A percentile compares a stretch with the other conserved stretches of the same genome.
These are phyloP conservation scores for Thelonectria discophora DNA, from an alignment of 2,329 filamentous ascomycete species.

Conservation along the genomic window DNA sequence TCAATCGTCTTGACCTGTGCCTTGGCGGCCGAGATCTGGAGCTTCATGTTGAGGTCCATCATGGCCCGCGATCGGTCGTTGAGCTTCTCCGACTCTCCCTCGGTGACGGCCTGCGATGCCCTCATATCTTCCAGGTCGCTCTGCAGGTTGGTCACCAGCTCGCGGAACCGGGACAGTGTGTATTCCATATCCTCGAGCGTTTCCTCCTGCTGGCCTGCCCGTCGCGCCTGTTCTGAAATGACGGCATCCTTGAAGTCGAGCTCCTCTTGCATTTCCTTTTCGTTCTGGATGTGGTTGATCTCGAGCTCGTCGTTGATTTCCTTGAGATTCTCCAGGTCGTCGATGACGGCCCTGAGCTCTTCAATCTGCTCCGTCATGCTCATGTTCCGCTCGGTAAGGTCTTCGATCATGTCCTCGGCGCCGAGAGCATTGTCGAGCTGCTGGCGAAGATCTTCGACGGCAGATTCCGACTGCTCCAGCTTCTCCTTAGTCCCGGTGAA, in stretches of 20 bases:
- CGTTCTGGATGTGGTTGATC: slow-evolving; percentile 89
- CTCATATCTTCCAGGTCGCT: slow-evolving; percentile 90
- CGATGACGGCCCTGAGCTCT: slow-evolving; percentile 81
- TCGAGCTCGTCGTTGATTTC: slow-evolving; percentile 96
- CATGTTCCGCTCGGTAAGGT: slow-evolving; percentile 88
- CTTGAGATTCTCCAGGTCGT: slow-evolving; percentile 87
- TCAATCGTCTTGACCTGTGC: slow-evolving; percentile 95
- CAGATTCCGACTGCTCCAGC: slow-evolving; percentile 74
- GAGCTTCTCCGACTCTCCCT: slow-evolving; percentile 90
- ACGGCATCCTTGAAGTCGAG: slow-evolving; percentile 87
- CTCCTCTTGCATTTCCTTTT: slow-evolving; percentile 94
- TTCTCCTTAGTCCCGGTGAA: slow-evolving; percentile 77
- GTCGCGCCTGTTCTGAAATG: slow-evolving; percentile 81
- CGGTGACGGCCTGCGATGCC: slow-evolving; percentile 89
- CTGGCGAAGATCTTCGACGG: slow-evolving; percentile 85
- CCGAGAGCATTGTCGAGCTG: slow-evolving; percentile 90
- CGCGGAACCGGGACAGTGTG: slow-evolving; percentile 86
- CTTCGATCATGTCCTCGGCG: slow-evolving; percentile 93
- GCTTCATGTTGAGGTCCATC: slow-evolving; percentile 95
- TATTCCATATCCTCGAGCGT: slow-evolving; percentile 88
- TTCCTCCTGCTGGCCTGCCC: slow-evolving; percentile 79
- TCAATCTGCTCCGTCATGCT: slow-evolving; percentile 83
- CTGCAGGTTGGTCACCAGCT: slow-evolving; percentile 86
- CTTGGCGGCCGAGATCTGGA: slow-evolving; percentile 89
- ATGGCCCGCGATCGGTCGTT: slow-evolving; percentile 89